Base-by-base conservation (phyloP, 805 yeast species). In the Candida xiaguanensis region DNA sequence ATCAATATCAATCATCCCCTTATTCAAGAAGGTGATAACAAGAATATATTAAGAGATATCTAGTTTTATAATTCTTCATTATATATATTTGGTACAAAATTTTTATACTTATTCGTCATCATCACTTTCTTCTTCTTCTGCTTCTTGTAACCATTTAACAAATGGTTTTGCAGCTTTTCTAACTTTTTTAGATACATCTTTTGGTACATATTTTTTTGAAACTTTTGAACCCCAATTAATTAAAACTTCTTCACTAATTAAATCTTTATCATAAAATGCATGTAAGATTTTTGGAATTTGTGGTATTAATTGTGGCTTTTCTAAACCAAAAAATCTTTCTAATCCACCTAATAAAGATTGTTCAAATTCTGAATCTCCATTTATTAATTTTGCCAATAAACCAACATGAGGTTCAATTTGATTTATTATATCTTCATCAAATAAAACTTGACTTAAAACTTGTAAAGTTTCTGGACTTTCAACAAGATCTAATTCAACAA, bases 91-190 rank as follows among this genome's bases (percentile, higher is more conserved):
- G 8, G 15, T 26, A 26, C 14, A 13, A 12, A 26, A 26, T 5
- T 26, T 26, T 26, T 26, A 8, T 18, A 18, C 16, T 31, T 31
- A 37, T 49, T 80, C 23, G 6, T 41, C 87, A 48, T 80, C 87
- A 34, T 78, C 83, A 49, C 79, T 85, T 48, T 75, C 74, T 49
- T 75, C 74, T 59, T 80, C 83, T 51, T 88, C 96, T 44, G 99
- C 98, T 63, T 85, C 90, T 58, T 88, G 82, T 50, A 93, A 78
- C 99, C 99, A 93, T 50, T 84, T 80, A 48, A 93, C 70, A 68
- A 93, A 93, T 22, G 98, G 95, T 67, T 89, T 90, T 45, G 97
- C 97, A 33, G 96, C 93, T 67, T 82, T 86, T 66, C 96, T 85
- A 37, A 90, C 95, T 75, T 86, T 91, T 72, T 91, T 91, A 38